These are phyloP conservation scores for Salvia splendens DNA, from an alignment of 257 asterid genomes.

Conservation along the genomic window DNA sequence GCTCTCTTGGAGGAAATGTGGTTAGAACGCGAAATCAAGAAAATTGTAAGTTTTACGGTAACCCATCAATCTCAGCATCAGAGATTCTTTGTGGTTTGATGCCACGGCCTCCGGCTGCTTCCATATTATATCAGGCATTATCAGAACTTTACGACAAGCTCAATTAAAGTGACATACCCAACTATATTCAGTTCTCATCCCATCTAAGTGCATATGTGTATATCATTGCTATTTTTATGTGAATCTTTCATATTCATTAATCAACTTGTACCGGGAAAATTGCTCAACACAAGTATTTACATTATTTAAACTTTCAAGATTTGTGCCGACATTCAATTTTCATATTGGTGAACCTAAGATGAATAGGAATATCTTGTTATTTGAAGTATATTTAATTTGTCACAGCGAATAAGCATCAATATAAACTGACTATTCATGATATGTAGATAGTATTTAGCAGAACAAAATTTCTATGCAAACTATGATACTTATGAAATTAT, in stretches of 20 bases:
- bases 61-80: slow-evolving; percentile 48
- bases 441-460: no score
- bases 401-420: background rate
- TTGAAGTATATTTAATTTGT: background rate
- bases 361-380: background rate
- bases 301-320: background rate
- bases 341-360: no score
- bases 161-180: slow-evolving; percentile 26
- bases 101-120: slow-evolving; percentile 77
- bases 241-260: slow-evolving; percentile 29
- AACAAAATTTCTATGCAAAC: no score
- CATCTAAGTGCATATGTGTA: slow-evolving; percentile 13
- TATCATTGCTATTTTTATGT: slow-evolving; percentile 23
- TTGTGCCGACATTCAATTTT: background rate
- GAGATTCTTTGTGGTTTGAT: slow-evolving; percentile 63
- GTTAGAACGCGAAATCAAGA: slow-evolving; percentile 58
- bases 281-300: background rate
- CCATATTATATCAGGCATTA: slow-evolving; percentile 55
- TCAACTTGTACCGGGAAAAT: slow-evolving; percentile 27
- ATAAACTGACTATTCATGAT: slow-evolving; percentile 3
- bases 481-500: no score
- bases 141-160: slow-evolving; percentile 52
- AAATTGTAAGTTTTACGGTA: slow-evolving; percentile 63
- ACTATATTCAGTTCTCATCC: background rate
- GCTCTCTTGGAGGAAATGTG: slow-evolving; percentile 68